These are phyloP conservation scores for Copromyces sp. DNA, from an alignment of 495 filamentous ascomycete species.

Conservation along the genomic window DNA sequence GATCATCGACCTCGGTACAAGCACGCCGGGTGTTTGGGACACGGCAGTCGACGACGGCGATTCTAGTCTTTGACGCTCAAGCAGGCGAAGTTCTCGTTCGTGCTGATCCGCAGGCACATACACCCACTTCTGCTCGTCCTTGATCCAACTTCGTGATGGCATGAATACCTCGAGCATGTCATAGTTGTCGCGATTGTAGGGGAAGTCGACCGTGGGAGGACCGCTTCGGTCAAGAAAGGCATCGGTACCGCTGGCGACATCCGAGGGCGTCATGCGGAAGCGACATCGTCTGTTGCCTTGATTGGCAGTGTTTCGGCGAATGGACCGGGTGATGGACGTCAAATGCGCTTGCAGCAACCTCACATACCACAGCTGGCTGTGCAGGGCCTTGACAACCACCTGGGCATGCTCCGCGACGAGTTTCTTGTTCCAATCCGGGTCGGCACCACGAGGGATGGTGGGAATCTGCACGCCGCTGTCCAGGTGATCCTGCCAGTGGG, in stretches of 20 bases:
- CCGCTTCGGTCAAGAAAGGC: slow-evolving; percentile 37
- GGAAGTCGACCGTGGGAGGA: slow-evolving; percentile 38
- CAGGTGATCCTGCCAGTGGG: slow-evolving; percentile 42
- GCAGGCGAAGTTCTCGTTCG: slow-evolving; percentile 23
- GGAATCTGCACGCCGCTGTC: slow-evolving; percentile 41
- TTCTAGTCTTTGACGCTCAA: slow-evolving; percentile 8
- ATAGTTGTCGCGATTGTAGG: slow-evolving; percentile 43
- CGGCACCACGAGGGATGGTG: slow-evolving; percentile 33
- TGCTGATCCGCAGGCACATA: slow-evolving; percentile 36
- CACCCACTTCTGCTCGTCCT: slow-evolving; percentile 27
- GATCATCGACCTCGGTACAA: neutral
- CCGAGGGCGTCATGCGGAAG: slow-evolving; percentile 39
- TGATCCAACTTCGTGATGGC: slow-evolving; percentile 36
- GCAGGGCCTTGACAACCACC: slow-evolving; percentile 32
- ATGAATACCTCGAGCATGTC: slow-evolving; percentile 43
- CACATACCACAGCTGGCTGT: slow-evolving; percentile 37
- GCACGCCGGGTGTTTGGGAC: neutral
- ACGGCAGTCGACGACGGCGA: neutral
- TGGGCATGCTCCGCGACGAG: slow-evolving; percentile 28
- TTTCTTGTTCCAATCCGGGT: slow-evolving; percentile 35
- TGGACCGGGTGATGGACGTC: slow-evolving; percentile 36
- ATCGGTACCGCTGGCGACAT: slow-evolving; percentile 32
- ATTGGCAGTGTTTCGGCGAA: slow-evolving; percentile 37
- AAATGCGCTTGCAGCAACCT: slow-evolving; percentile 42
- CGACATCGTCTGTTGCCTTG: slow-evolving; percentile 34